Evolutionary conservation across 306 rosid genomes (phyloP).

Genomic region (Cucurbita ficifolia): DNA sequence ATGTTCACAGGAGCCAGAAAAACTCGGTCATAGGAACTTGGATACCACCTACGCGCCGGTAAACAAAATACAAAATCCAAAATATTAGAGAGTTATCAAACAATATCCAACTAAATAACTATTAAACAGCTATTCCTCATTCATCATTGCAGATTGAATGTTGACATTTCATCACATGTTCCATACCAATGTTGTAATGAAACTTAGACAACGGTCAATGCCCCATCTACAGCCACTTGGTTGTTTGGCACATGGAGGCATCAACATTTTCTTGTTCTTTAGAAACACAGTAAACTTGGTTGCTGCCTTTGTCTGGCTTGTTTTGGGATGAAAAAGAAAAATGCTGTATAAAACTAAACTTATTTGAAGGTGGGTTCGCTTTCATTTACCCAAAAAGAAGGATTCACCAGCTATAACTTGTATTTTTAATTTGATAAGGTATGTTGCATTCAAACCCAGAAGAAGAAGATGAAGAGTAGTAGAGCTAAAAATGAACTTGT

Average conservation of each 20-base stretch:
- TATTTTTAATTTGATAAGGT: background rate
- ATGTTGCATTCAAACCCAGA: background rate
- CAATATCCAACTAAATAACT: too few relatives aligned
- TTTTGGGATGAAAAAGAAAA: background rate
- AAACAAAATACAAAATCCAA: too few relatives aligned
- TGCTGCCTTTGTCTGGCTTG: background rate
- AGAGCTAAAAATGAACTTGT: background rate
- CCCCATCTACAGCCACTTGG: background rate
- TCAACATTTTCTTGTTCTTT: background rate
- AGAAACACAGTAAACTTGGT: background rate
- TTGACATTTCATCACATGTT: background rate
- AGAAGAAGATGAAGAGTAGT: background rate
- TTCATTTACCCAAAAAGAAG: background rate
- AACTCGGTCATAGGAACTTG: too few relatives aligned
- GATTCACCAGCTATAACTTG: background rate
- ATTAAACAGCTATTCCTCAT: background rate
- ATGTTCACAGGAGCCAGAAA: too few relatives aligned
- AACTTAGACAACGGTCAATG: background rate
- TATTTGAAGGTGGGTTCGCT: background rate
- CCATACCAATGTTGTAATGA: background rate
- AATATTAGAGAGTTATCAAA: too few relatives aligned
- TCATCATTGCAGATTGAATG: background rate
- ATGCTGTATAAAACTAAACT: background rate
- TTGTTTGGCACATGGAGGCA: background rate
- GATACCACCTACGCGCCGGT: too few relatives aligned